These are phyloP conservation scores for Nematodospora anomalae DNA, from an alignment of 1,139 yeast species.

Conservation along the genomic window DNA sequence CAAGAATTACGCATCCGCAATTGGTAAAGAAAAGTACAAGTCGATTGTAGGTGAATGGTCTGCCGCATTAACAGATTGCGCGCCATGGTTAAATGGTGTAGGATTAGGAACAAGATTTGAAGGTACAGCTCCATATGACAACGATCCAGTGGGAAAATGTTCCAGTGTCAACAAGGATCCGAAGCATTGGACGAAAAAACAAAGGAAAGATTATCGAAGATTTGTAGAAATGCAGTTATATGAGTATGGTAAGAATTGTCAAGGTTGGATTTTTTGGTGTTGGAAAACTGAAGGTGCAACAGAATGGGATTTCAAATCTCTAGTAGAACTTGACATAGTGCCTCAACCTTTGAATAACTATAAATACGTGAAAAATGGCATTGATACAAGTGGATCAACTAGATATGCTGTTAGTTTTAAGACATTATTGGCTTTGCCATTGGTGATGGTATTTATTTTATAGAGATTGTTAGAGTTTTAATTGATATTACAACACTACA, in stretches of 20 bases:
- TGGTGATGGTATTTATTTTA: conserved; percentile 5
- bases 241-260: conserved; percentile 27
- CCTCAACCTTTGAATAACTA: conserved; percentile 60
- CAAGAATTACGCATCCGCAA: conserved; percentile 34
- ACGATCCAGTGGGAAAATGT: conserved; percentile 34
- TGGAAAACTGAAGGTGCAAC: conserved; percentile 62
- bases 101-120: conserved; percentile 61
- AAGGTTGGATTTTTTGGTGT: conserved; percentile 72
- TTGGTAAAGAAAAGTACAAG: conserved; percentile 45
- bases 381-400: conserved; percentile 23
- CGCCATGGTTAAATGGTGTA: conserved; percentile 64
- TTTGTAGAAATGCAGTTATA: conserved; percentile 40
- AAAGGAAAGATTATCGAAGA: conserved; percentile 49
- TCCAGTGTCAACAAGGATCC: conserved; percentile 25
- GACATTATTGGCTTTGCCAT: conserved; percentile 2
- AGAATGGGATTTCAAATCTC: conserved; percentile 62
- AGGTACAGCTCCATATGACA: conserved; percentile 42
- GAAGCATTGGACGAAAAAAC: conserved; percentile 36
- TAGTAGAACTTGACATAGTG: conserved; percentile 50
- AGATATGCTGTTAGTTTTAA: neutral
- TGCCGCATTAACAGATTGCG: conserved; percentile 65
- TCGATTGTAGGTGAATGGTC: conserved; percentile 65
- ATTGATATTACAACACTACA: no score
- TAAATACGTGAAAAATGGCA: conserved; percentile 40
- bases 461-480: no score